These are phyloP conservation scores for Leccinum longicurvipes DNA, from an alignment of 768 basidiomycete species.

Conservation along the genomic window DNA sequence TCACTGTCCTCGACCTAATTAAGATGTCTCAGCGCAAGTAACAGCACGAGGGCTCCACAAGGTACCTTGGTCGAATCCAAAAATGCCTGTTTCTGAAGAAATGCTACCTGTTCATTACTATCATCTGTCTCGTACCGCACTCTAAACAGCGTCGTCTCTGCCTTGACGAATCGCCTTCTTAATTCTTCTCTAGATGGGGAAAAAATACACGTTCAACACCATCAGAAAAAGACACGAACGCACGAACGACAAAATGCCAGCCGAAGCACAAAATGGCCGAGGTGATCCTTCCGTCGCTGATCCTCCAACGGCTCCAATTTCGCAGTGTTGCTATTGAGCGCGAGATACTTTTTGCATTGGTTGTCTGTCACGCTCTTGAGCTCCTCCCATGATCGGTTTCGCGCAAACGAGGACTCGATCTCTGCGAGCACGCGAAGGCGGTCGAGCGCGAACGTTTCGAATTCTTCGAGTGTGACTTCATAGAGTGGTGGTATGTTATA, in stretches of 20 bases:
- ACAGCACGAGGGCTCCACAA: conserved; percentile 1
- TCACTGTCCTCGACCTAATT: conserved; percentile 55
- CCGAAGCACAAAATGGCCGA: conserved; percentile 91
- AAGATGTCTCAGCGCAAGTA: conserved; percentile 1
- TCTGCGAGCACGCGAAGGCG: conserved; percentile 84
- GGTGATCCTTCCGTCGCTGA: conserved; percentile 78
- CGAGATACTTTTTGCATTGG: conserved; percentile 76
- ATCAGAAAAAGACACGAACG: conserved; percentile 33
- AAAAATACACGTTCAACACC: not conserved
- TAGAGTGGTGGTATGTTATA: conserved; percentile 83
- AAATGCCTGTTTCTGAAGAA: conserved; percentile 59
- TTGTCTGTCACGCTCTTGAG: conserved; percentile 55
- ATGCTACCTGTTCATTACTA: conserved; percentile 53
- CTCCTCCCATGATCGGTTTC: conserved; percentile 81
- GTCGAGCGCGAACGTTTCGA: conserved; percentile 87
- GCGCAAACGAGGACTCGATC: conserved; percentile 84
- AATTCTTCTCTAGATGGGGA: conserved; percentile 74
- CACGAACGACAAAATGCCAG: conserved; percentile 96
- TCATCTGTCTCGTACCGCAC: conserved; percentile 73
- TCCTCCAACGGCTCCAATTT: conserved; percentile 44
- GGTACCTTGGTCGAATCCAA: conserved; percentile 61
- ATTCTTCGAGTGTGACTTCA: conserved; percentile 93
- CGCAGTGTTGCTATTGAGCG: conserved; percentile 58
- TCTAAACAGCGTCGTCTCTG: conserved; percentile 81
- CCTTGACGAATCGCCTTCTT: conserved; percentile 81